phyloP scores from a whole-genome alignment of 192 early-diverging fungal species.

The Entomortierella parvispora region DNA sequence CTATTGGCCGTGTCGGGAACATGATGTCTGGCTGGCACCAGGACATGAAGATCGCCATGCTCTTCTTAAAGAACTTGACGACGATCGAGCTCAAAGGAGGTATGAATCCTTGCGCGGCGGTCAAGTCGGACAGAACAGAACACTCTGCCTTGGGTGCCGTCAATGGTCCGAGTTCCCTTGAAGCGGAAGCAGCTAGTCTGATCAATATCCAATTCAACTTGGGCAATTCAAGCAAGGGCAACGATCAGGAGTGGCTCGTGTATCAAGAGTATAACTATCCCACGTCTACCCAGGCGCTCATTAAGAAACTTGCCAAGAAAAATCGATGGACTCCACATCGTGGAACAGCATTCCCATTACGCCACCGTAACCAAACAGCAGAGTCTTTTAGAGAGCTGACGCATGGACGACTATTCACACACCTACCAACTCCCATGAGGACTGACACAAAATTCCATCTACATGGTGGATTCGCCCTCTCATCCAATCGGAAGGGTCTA shows the following conservation, averaged over 20 bases:
- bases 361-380: neutral
- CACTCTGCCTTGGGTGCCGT: neutral
- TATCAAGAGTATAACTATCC: neutral
- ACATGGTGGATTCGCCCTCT: neutral
- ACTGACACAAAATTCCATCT: neutral
- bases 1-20: neutral
- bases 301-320: neutral
- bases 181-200: neutral
- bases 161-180: neutral
- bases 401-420: neutral
- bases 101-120: neutral
- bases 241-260: neutral
- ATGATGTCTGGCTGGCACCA: neutral
- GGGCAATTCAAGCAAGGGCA: neutral
- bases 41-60: slow-evolving; percentile 1
- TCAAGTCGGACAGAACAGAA: neutral
- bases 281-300: neutral
- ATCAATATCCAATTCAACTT: neutral
- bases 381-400: neutral
- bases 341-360: neutral
- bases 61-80: slow-evolving; percentile 6
- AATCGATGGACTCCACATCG: neutral
- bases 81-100: slow-evolving; percentile 1
- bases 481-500: slow-evolving; percentile 5
- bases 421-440: slow-evolving; percentile 1